Percentiles rank a stretch among this genome's conserved stretches.
phyloP scores from a whole-genome alignment of 371 early-diverging fungal species.

The Mortierella sp. region DNA sequence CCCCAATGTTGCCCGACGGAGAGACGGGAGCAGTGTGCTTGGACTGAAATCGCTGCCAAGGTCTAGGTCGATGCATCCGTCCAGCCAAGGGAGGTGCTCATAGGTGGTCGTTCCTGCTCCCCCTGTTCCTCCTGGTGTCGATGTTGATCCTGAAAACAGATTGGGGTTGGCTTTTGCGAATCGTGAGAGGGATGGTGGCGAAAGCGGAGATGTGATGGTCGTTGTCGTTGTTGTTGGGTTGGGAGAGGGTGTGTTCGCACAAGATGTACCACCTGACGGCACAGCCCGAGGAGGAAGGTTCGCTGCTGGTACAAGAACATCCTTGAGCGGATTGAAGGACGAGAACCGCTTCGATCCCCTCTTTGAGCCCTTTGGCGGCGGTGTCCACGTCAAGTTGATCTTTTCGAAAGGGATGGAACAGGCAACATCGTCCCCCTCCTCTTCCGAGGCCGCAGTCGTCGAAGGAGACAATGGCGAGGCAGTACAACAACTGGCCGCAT shows the following conservation, averaged over 20 bases:
- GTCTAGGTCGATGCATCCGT: slow-evolving; percentile 54
- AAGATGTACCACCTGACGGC: slow-evolving; percentile 19
- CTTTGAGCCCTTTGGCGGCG: slow-evolving; percentile 50
- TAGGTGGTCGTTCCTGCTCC: slow-evolving; percentile 32
- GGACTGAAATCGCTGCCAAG: slow-evolving; percentile 50
- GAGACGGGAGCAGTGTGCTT: slow-evolving; percentile 42
- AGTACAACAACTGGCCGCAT: slow-evolving; percentile 38
- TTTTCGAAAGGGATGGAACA: slow-evolving; percentile 49
- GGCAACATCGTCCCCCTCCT: slow-evolving; percentile 20
- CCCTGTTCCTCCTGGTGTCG: not conserved
- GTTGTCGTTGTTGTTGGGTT: slow-evolving; percentile 17
- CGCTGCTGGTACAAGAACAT: slow-evolving; percentile 14
- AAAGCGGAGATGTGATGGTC: slow-evolving; percentile 12
- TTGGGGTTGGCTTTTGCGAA: slow-evolving; percentile 20
- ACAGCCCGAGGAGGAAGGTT: not conserved
- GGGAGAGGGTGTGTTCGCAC: slow-evolving; percentile 12
- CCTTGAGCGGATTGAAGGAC: slow-evolving; percentile 32
- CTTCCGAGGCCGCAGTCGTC: slow-evolving; percentile 7
- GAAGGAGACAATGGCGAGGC: slow-evolving; percentile 41
- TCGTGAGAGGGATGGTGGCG: slow-evolving; percentile 17
- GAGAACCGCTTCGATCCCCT: slow-evolving; percentile 55
- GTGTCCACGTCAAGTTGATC: slow-evolving; percentile 56
- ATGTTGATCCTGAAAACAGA: slow-evolving; percentile 26
- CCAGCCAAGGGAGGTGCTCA: slow-evolving; percentile 50
- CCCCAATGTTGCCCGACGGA: slow-evolving; percentile 44